Evolutionary conservation across 352 stramenopile genomes (phyloP).

Genomic region (Phytophthora kernoviae): DNA sequence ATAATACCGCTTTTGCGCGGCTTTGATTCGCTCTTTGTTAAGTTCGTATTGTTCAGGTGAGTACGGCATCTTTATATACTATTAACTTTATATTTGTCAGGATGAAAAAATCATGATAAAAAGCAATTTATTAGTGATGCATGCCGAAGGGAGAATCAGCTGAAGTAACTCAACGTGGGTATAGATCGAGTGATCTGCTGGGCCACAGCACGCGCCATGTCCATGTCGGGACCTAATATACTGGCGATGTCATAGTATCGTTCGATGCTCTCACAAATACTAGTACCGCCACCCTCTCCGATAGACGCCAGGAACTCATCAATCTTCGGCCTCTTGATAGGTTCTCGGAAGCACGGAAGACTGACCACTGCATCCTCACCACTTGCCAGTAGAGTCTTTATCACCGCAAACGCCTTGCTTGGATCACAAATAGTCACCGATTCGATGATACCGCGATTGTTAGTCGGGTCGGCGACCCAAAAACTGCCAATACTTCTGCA

Average conservation of each 20-base stretch:
- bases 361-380: conserved; percentile 21
- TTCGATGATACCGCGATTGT: conserved; percentile 12
- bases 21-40: too few relatives aligned
- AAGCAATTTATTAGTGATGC: too few relatives aligned
- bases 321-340: conserved; percentile 32
- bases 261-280: conserved; percentile 33
- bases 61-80: not conserved
- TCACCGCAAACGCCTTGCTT: conserved; percentile 32
- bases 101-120: too few relatives aligned
- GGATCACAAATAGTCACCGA: conserved; percentile 18
- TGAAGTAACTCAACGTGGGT: too few relatives aligned
- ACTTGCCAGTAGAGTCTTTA: conserved; percentile 21
- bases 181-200: too few relatives aligned
- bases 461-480: conserved; percentile 14
- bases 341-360: conserved; percentile 32
- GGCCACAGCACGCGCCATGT: too few relatives aligned
- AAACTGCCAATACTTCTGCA: conserved; percentile 28
- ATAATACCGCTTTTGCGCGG: too few relatives aligned
- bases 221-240: too few relatives aligned
- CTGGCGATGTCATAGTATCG: too few relatives aligned
- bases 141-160: too few relatives aligned
- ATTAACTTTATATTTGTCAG: not conserved
- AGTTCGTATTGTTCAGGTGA: not conserved
- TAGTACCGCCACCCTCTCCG: conserved; percentile 15
- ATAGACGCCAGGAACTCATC: conserved; percentile 15